Evolutionary conservation across 306 rosid genomes (phyloP).

Genomic region (Lagenaria siceraria): DNA sequence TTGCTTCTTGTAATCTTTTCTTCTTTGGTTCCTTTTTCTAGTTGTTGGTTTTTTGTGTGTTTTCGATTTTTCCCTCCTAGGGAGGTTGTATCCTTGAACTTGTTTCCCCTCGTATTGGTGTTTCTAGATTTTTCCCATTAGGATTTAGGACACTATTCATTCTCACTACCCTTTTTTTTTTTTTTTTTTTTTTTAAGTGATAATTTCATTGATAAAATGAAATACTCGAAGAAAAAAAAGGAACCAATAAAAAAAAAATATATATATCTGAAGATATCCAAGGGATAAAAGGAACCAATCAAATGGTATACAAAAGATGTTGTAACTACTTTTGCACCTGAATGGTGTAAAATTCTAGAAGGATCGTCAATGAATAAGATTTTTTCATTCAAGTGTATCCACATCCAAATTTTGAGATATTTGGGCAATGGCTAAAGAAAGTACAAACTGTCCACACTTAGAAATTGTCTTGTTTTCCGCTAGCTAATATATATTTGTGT

Average conservation of each 20-base stretch:
- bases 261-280: too few species aligned
- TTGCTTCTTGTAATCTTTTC: too few species aligned
- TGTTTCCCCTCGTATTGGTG: too few species aligned
- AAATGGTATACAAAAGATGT: too few species aligned
- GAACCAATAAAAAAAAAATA: too few species aligned
- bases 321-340: neutral
- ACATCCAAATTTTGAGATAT: neutral
- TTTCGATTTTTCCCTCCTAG: neutral
- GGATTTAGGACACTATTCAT: neutral
- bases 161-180: too few species aligned
- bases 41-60: neutral
- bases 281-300: too few species aligned
- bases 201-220: too few species aligned
- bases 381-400: neutral
- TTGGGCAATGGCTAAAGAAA: neutral
- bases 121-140: too few species aligned
- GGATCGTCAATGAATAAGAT: neutral
- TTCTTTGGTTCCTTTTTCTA: neutral
- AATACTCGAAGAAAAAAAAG: too few species aligned
- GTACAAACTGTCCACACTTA: neutral
- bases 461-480: neutral
- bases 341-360: neutral
- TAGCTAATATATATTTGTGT: neutral
- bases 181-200: too few species aligned
- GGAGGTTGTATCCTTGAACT: neutral